These are phyloP conservation scores for Escovopsis sp. DNA, from an alignment of 2,329 filamentous ascomycete genomes.

Conservation along the genomic window DNA sequence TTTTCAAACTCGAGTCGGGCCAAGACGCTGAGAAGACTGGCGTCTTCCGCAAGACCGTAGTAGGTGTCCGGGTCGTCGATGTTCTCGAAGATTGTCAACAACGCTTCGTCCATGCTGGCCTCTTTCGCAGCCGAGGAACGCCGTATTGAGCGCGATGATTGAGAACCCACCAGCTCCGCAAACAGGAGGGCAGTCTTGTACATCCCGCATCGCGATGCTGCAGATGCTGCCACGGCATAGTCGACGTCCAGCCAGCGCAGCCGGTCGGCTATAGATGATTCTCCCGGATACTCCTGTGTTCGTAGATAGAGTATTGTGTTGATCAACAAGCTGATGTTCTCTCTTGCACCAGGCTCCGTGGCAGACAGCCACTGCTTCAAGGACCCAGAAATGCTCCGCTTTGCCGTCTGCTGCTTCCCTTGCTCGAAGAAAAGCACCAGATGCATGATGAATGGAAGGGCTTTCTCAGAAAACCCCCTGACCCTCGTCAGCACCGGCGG, in stretches of 20 bases:
- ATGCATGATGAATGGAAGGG: conserved; percentile 77
- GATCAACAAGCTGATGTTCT: conserved; percentile 59
- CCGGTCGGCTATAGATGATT: conserved; percentile 65
- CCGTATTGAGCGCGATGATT: conserved; percentile 38
- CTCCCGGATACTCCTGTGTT: conserved; percentile 59
- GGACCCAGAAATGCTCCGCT: conserved; percentile 48
- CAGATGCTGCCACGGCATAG: conserved; percentile 50
- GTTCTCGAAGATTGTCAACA: conserved; percentile 75
- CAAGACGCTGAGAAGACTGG: conserved; percentile 64
- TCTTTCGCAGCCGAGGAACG: conserved; percentile 47
- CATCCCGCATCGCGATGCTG: conserved; percentile 68
- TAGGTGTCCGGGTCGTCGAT: conserved; percentile 94
- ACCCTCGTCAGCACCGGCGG: conserved; percentile 50
- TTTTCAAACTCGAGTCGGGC: conserved; percentile 78
- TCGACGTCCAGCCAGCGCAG: conserved; percentile 78
- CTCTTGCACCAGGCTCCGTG: conserved; percentile 25
- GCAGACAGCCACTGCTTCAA: conserved; percentile 48
- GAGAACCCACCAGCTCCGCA: conserved; percentile 46
- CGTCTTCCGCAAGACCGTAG: conserved; percentile 72
- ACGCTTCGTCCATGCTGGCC: conserved; percentile 47
- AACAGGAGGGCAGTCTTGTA: conserved; percentile 76
- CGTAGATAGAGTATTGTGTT: conserved; percentile 78
- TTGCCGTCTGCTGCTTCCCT: conserved; percentile 44
- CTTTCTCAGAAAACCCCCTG: conserved; percentile 52
- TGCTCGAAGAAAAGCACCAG: conserved; percentile 57